Base-by-base conservation (phyloP, 228 moss, liverwort and hornwort species). In the Sphagnum magellanicum region DNA sequence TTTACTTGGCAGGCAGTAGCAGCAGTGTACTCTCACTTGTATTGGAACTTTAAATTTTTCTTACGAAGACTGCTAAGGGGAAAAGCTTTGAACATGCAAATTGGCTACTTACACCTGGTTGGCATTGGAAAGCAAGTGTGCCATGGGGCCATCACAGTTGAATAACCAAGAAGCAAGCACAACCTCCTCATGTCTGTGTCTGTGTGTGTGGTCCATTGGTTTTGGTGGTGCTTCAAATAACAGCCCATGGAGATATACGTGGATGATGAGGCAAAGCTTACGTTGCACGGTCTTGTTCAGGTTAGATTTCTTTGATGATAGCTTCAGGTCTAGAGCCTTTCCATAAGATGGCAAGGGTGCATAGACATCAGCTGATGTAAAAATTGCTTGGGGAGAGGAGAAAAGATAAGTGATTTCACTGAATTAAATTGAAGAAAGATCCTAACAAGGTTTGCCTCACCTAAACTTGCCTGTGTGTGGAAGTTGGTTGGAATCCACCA, bases 231-330 rank as follows among this genome's bases (percentile, higher is more conserved):
- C 79, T 87, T 74, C 79, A 82, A 79, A 82, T 84, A 8, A 84
- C 90, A 92, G 92, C 96, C 96, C 60, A 97, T 97, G 93, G 96
- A 97, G 96, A 97, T 97, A 70, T 97, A 97, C 79, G 96, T 97
- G 59, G 96, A 97, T 81, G 96, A 97, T 76, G 96, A 97, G 78
- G 96, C 96, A 70, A 97, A 97, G 77, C 87, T 97, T 69, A 97
- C 93, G 10, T 78, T 97, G 76, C 96, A 97, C 63, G 93, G 96
- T 0, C 88, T 93, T 48, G 96, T 97, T 67, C 96, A 96, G 88
- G 95, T 95, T 79, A 4, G 6, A 0, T 10, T 52, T 55, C 12
- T 8, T 55, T 55, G 9, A 55, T 8, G 8, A 12, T 55, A 55
- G 1, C 55, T 55, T 12, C 55, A 2, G 8, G 55, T 55, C 0